phyloP scores from a whole-genome alignment of 2,329 filamentous ascomycete species.

The Cryphonectria nitschkei region DNA sequence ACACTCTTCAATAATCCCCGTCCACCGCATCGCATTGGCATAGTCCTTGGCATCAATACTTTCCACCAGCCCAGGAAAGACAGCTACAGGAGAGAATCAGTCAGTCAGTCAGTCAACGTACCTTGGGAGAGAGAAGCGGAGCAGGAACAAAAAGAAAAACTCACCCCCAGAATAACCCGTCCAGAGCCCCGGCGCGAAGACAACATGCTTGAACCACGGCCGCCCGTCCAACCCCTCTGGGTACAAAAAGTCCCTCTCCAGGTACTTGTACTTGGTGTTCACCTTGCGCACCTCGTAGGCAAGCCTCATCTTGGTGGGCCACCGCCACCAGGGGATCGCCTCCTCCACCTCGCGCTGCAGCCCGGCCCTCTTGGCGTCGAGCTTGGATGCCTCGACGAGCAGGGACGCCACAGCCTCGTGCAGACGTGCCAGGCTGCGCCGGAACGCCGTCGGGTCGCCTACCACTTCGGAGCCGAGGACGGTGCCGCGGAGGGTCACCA shows the following conservation, averaged over 20 bases:
- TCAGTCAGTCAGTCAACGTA: neutral
- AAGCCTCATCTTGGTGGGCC: slow-evolving; percentile 68
- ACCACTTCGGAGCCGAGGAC: slow-evolving; percentile 28
- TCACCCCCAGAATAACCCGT: slow-evolving; percentile 83
- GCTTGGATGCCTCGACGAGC: slow-evolving; percentile 38
- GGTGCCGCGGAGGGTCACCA: slow-evolving; percentile 27
- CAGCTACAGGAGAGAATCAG: slow-evolving; percentile 43
- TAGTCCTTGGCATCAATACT: slow-evolving; percentile 65
- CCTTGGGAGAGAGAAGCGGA: slow-evolving; percentile 50
- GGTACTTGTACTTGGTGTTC: slow-evolving; percentile 81
- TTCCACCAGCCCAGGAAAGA: slow-evolving; percentile 66
- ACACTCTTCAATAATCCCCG: slow-evolving; percentile 58
- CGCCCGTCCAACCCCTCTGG: slow-evolving; percentile 76
- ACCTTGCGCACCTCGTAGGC: slow-evolving; percentile 65
- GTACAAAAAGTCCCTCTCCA: slow-evolving; percentile 83
- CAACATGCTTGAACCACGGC: slow-evolving; percentile 91
- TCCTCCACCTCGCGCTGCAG: slow-evolving; percentile 43
- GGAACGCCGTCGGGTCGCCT: slow-evolving; percentile 46
- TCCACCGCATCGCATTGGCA: slow-evolving; percentile 61
- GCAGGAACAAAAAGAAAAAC: slow-evolving; percentile 43
- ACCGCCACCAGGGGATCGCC: slow-evolving; percentile 59
- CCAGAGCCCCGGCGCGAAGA: slow-evolving; percentile 90
- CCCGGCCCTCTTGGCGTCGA: slow-evolving; percentile 44
- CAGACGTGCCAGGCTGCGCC: slow-evolving; percentile 43
- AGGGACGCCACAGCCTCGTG: slow-evolving; percentile 35